Conservation (phyloP, 169 alveolate species). For the Eimeria tenella region DNA sequence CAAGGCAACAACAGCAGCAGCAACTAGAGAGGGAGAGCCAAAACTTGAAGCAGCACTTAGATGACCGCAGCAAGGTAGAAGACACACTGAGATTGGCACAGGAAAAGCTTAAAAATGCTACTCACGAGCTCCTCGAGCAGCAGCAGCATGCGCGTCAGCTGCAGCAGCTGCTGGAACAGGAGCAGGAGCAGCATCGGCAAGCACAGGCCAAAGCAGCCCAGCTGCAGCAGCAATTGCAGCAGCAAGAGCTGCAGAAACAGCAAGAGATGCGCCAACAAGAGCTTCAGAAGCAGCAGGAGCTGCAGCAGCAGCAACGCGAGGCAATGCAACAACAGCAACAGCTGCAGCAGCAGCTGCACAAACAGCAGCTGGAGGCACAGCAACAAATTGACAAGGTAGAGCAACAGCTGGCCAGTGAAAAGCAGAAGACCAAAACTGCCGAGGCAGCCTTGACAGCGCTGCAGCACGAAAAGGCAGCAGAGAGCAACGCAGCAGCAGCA, state of each 20-base stretch:
- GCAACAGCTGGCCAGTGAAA: background rate
- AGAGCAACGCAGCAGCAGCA: conserved; percentile 36
- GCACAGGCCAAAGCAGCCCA: background rate
- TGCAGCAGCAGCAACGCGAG: conserved; percentile 13
- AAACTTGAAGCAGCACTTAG: background rate
- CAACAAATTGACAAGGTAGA: background rate
- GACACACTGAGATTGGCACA: background rate
- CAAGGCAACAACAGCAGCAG: background rate
- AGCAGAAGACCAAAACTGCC: background rate
- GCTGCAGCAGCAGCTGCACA: background rate
- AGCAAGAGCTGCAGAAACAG: background rate
- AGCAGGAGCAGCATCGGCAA: background rate
- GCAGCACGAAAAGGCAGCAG: background rate
- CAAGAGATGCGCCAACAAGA: too few species aligned
- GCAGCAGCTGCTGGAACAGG: conserved; percentile 26
- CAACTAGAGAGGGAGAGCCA: background rate
- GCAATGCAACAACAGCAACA: background rate
- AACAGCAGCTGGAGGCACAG: conserved; percentile 2
- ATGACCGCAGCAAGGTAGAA: background rate
- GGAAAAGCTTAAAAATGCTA: background rate
- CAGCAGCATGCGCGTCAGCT: background rate
- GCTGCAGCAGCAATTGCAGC: conserved; percentile 32
- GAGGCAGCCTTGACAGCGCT: background rate
- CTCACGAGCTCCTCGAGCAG: background rate
- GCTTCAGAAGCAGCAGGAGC: background rate